Percentiles rank a stretch among this genome's conserved stretches.
These are phyloP conservation scores for Lachnellula suecica DNA, from an alignment of 2,329 filamentous ascomycete species.

Conservation along the genomic window DNA sequence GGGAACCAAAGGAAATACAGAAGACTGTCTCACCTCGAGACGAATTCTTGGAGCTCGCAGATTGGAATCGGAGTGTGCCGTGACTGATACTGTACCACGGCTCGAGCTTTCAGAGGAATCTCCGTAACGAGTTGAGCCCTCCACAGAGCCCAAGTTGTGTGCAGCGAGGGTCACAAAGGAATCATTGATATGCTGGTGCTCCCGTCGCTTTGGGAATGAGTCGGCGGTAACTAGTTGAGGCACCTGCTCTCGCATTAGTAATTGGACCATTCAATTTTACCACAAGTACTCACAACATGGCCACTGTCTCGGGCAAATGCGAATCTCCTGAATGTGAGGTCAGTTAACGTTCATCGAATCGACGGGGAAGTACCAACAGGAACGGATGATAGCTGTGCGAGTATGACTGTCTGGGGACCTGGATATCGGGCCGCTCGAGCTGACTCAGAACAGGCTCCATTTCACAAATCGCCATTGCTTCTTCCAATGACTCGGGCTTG, in stretches of 20 bases:
- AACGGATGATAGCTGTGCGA: not conserved
- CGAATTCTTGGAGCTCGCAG: constrained; percentile 7
- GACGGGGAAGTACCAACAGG: not conserved
- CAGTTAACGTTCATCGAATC: not conserved
- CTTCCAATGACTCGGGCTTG: constrained; percentile 1
- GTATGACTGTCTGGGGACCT: not conserved
- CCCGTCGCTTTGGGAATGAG: constrained; percentile 6
- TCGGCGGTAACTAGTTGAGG: constrained; percentile 5
- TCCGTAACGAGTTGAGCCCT: too few relatives aligned
- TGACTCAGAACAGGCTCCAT: constrained; percentile 11
- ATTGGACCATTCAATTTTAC: too few relatives aligned
- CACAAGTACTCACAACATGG: not conserved
- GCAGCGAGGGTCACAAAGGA: constrained; percentile 4
- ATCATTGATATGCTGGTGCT: constrained; percentile 5
- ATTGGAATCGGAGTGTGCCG: constrained; percentile 2
- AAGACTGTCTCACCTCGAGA: constrained; percentile 4
- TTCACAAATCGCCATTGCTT: constrained; percentile 10
- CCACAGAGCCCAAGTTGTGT: not conserved
- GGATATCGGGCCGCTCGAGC: constrained; percentile 5
- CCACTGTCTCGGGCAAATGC: constrained; percentile 1
- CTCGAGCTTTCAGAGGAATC: too few relatives aligned
- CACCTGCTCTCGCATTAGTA: not conserved
- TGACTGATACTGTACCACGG: not conserved
- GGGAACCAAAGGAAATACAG: too few relatives aligned
- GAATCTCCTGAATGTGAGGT: not conserved